phyloP scores from a whole-genome alignment of 2,329 filamentous ascomycete genomes.

The Phaeosphaeriaceae sp. region DNA sequence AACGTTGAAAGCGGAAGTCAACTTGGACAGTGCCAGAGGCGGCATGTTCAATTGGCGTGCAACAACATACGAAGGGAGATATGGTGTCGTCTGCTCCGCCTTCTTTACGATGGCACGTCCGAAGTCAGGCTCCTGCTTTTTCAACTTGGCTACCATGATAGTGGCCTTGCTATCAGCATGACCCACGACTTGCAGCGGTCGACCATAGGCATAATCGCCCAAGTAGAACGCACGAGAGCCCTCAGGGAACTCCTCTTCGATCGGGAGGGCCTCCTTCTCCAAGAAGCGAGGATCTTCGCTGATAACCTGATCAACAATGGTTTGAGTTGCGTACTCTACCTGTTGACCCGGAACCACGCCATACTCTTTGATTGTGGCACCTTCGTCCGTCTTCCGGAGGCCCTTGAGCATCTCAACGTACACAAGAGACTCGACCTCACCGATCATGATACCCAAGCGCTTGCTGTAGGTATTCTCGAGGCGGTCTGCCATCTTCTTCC shows the following conservation, averaged over 20 bases:
- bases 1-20: slow-evolving; percentile 92
- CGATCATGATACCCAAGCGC: slow-evolving; percentile 85
- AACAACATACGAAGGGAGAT: slow-evolving; percentile 87
- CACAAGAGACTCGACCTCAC: slow-evolving; percentile 84
- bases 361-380: slow-evolving; percentile 92
- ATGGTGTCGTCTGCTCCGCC: slow-evolving; percentile 74
- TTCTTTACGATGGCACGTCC: slow-evolving; percentile 74
- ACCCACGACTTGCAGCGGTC: slow-evolving; percentile 81
- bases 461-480: slow-evolving; percentile 92
- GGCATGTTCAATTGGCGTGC: slow-evolving; percentile 82
- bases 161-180: slow-evolving; percentile 79
- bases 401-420: slow-evolving; percentile 95
- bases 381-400: slow-evolving; percentile 86
- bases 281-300: slow-evolving; percentile 94
- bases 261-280: slow-evolving; percentile 83
- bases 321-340: slow-evolving; percentile 88
- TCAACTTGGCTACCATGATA: slow-evolving; percentile 76
- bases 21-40: slow-evolving; percentile 88
- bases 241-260: slow-evolving; percentile 89
- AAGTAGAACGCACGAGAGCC: slow-evolving; percentile 89
- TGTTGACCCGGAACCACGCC: slow-evolving; percentile 84
- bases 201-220: slow-evolving; percentile 90
- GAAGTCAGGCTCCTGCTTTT: slow-evolving; percentile 81
- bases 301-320: slow-evolving; percentile 85
- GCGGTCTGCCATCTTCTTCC: slow-evolving; percentile 80